phyloP scores from a whole-genome alignment of 768 basidiomycete species.

The Boletus sensibilis region DNA sequence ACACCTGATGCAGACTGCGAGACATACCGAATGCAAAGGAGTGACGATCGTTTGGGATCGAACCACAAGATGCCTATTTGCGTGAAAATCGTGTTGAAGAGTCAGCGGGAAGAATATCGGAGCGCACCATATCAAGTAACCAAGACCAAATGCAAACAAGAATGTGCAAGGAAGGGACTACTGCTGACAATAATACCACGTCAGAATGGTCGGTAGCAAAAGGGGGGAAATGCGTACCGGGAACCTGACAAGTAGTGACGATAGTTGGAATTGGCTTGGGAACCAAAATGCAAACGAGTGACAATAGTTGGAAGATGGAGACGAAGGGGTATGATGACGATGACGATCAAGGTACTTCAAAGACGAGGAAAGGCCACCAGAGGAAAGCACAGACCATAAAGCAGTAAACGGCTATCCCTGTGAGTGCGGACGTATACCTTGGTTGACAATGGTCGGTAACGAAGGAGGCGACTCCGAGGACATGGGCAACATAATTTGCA shows the following conservation, averaged over 20 bases:
- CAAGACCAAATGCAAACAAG: neutral
- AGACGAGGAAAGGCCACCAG: neutral
- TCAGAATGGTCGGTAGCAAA: neutral
- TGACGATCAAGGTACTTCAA: neutral
- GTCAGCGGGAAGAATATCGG: neutral
- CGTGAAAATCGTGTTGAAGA: neutral
- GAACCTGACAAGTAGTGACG: no score
- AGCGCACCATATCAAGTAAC: constrained; percentile 4
- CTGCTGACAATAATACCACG: neutral
- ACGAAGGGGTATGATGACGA: neutral
- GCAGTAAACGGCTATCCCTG: no score
- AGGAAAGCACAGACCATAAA: neutral
- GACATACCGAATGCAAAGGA: no score
- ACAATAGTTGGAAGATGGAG: constrained; percentile 9
- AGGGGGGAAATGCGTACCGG: no score
- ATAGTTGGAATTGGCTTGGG: constrained; percentile 10
- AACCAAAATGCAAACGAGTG: constrained; percentile 9
- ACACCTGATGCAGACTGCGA: no score
- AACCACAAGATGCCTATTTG: no score
- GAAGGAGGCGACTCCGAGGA: neutral
- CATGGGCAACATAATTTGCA: neutral
- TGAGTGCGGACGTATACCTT: neutral
- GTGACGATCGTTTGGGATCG: no score
- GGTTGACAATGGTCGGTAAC: neutral
- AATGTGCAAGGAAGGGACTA: neutral